Base-by-base conservation (phyloP, 371 early-diverging fungal species). In the Mortierella sp. region DNA sequence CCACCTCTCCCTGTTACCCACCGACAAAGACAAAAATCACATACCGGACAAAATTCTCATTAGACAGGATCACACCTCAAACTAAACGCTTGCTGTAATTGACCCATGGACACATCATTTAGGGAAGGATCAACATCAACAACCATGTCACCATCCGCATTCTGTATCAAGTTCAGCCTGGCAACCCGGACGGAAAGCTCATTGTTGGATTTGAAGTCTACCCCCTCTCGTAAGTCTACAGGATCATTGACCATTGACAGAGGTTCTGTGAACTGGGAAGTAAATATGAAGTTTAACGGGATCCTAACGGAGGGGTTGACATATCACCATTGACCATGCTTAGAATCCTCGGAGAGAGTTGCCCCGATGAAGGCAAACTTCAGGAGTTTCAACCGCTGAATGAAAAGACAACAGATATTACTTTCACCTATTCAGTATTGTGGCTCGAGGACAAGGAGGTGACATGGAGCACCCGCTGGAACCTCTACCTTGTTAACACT, bases 141-240 rank as follows among this genome's bases (percentile, higher is more conserved):
- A 93, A 91, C 79, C 92, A 92, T 75, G 79, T 90, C 68, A 63
- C 80, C 14, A 71, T 93, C 60, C 76, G 87, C 44, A 81, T 93
- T 35, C 75, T 90, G 51, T 93, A 93, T 71, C 90, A 91, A 75
- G 79, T 74, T n/a, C 76, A 74, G 44, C 74, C 70, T 48, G 56
- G 81, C 12, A 75, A 80, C 14, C 82, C 83, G n/a, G 80, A 83
- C 38, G 79, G 81, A 27, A 82, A 70, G 41, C 83, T 84, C 41
- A 90, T 93, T 70, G 90, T 90, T 21, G 92, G 91, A 11, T 90
- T 93, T 51, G 91, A 91, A 82, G 90, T 90, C 32, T 89, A 88
- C 46, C 91, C 92, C 14, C 71, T 77, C 49, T 91, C 90, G 88
- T 88, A 83, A 73, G 83, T 83, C n/a, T 7, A 24, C 11, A 14